A percentile compares a stretch with the other conserved stretches of the same genome.
Conservation (phyloP, 148 eudicot species). For the Spergularia marina region DNA sequence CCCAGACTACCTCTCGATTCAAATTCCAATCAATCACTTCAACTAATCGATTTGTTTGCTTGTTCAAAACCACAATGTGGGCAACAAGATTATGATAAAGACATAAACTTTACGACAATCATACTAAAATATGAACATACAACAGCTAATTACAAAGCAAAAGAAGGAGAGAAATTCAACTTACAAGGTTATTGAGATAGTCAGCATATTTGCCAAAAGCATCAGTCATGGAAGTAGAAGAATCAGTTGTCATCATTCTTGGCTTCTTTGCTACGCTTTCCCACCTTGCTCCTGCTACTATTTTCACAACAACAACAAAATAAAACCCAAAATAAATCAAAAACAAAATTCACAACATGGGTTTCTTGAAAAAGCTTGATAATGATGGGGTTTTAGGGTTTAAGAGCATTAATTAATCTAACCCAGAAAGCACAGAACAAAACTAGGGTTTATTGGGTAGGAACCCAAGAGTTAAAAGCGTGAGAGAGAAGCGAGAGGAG, state of each 20-base stretch:
- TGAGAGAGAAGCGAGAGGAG: not conserved
- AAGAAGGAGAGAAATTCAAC: not conserved
- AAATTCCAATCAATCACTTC: not conserved
- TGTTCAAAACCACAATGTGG: not conserved
- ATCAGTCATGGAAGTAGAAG: constrained; percentile 40
- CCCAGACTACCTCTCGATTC: not conserved
- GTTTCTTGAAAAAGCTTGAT: not conserved
- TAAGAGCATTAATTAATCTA: not conserved
- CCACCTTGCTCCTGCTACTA: constrained; percentile 47
- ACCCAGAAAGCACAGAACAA: too few relatives aligned
- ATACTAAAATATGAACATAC: not conserved
- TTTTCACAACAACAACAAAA: not conserved
- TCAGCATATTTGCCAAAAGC: constrained; percentile 64
- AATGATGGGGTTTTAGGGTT: constrained; percentile 5
- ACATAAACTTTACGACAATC: not conserved
- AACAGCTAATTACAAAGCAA: not conserved
- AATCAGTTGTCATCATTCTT: constrained; percentile 46
- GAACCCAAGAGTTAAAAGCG: too few relatives aligned
- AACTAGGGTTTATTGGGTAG: not conserved
- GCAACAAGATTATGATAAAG: not conserved
- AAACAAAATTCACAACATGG: not conserved
- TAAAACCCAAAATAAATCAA: not conserved
- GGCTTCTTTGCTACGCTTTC: constrained; percentile 61
- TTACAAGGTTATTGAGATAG: constrained; percentile 72
- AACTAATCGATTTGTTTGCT: not conserved